Percentiles rank a stretch among this genome's conserved stretches.
These are phyloP conservation scores for Diddensiella transvaalensis DNA, from an alignment of 805 yeast species.

Conservation along the genomic window DNA sequence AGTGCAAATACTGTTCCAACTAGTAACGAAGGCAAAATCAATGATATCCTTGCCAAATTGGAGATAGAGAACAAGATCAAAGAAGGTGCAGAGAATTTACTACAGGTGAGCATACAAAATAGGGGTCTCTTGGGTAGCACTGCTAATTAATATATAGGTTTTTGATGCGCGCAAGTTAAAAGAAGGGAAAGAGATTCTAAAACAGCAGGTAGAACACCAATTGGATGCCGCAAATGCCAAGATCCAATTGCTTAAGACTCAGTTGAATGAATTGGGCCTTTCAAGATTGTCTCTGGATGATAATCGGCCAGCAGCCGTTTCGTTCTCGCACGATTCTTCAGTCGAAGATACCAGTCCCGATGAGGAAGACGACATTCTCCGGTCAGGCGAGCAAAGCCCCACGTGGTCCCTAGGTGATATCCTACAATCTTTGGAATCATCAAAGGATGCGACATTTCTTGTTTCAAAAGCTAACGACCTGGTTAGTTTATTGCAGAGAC, in stretches of 20 bases:
- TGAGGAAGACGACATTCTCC: not conserved
- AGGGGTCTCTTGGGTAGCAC: not conserved
- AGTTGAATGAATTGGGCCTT: slow-evolving; percentile 22
- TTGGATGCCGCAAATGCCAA: slow-evolving; percentile 30
- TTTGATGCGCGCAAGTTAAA: slow-evolving; percentile 22
- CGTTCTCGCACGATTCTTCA: not conserved
- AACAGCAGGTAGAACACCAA: slow-evolving; percentile 27
- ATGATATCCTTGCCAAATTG: slow-evolving; percentile 32
- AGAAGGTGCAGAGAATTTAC: slow-evolving; percentile 37
- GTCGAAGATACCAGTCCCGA: not conserved
- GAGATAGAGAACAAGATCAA: slow-evolving; percentile 36
- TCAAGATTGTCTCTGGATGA: not conserved
- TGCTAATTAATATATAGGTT: slow-evolving; percentile 3
- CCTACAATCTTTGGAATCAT: slow-evolving; percentile 52
- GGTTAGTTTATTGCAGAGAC: slow-evolving; percentile 49
- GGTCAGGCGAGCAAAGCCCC: slow-evolving; percentile 36
- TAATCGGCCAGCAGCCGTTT: not conserved
- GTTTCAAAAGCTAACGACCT: slow-evolving; percentile 65
- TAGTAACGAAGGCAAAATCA: slow-evolving; percentile 12
- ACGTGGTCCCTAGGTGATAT: slow-evolving; percentile 65
- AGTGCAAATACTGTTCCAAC: slow-evolving; percentile 7
- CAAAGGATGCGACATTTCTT: slow-evolving; percentile 47
- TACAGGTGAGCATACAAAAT: slow-evolving; percentile 31
- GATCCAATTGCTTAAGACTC: slow-evolving; percentile 24
- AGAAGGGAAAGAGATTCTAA: slow-evolving; percentile 20